phyloP scores from a whole-genome alignment of 345 rosid genomes.

The Camelina sativa region DNA sequence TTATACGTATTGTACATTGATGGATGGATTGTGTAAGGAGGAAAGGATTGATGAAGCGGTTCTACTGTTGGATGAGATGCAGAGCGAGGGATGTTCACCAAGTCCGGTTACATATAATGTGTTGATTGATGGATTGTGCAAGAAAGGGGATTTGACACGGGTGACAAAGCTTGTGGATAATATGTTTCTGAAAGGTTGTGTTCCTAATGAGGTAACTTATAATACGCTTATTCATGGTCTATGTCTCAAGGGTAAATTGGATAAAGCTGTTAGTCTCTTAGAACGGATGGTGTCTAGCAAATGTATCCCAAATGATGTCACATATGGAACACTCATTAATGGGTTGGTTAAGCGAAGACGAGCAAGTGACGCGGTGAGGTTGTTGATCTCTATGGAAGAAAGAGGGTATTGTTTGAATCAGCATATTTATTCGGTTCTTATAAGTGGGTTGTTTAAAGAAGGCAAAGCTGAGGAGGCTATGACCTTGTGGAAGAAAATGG shows the following conservation, averaged over 20 bases:
- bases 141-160: conserved; percentile 71
- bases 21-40: conserved; percentile 92
- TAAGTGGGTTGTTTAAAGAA: conserved; percentile 87
- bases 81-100: conserved; percentile 85
- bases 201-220: conserved; percentile 80
- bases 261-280: conserved; percentile 84
- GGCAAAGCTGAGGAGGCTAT: conserved; percentile 67
- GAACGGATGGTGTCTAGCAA: conserved; percentile 74
- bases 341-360: conserved; percentile 83
- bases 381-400: conserved; percentile 71
- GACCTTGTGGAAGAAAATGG: conserved; percentile 65
- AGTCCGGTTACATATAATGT: conserved; percentile 66
- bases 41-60: conserved; percentile 84
- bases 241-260: conserved; percentile 78
- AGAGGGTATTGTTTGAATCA: conserved; percentile 68
- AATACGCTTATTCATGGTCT: conserved; percentile 87
- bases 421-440: conserved; percentile 69
- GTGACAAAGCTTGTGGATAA: conserved; percentile 87
- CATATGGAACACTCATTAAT: conserved; percentile 77
- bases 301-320: conserved; percentile 79
- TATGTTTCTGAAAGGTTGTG: conserved; percentile 93
- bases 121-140: conserved; percentile 82
- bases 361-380: conserved; percentile 56
- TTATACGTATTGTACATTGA: conserved; percentile 85
- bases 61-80: conserved; percentile 90